Percentiles rank a stretch among this genome's conserved stretches.
phyloP scores from a whole-genome alignment of 768 basidiomycete genomes.

The Asterophora lycoperdoides region DNA sequence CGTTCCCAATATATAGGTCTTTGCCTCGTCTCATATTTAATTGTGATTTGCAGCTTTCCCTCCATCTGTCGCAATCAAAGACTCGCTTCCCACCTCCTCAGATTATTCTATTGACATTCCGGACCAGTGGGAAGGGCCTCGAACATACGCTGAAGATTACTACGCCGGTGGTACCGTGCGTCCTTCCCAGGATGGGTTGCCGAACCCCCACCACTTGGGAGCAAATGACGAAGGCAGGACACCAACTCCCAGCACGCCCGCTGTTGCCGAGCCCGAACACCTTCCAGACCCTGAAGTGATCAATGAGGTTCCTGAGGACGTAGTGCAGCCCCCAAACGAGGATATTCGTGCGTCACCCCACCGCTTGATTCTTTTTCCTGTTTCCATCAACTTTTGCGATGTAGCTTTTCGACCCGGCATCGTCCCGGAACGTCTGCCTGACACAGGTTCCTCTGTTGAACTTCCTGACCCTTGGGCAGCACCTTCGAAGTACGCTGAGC shows the following conservation, averaged over 20 bases:
- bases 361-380: not conserved
- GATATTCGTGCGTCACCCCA: constrained; percentile 10
- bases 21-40: not conserved
- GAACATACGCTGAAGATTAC: constrained; percentile 31
- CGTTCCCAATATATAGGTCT: constrained; percentile 4
- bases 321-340: constrained; percentile 5
- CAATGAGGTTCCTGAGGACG: constrained; percentile 4
- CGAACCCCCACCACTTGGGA: constrained; percentile 7
- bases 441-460: constrained; percentile 19
- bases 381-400: not conserved
- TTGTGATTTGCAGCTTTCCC: constrained; percentile 7
- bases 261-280: not conserved
- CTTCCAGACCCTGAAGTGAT: constrained; percentile 9
- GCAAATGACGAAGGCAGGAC: constrained; percentile 7
- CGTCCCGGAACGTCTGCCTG: not conserved
- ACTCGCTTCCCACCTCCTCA: constrained; percentile 6
- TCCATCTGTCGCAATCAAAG: not conserved
- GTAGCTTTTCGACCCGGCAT: constrained; percentile 7
- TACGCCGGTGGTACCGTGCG: constrained; percentile 27
- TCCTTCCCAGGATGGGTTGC: not conserved
- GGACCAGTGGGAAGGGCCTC: constrained; percentile 32
- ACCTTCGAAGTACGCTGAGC: constrained; percentile 37
- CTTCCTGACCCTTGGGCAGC: constrained; percentile 39
- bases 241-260: constrained; percentile 1
- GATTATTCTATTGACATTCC: constrained; percentile 24